Base-by-base conservation (phyloP, 805 yeast species). In the Myxozyma sirexii region DNA sequence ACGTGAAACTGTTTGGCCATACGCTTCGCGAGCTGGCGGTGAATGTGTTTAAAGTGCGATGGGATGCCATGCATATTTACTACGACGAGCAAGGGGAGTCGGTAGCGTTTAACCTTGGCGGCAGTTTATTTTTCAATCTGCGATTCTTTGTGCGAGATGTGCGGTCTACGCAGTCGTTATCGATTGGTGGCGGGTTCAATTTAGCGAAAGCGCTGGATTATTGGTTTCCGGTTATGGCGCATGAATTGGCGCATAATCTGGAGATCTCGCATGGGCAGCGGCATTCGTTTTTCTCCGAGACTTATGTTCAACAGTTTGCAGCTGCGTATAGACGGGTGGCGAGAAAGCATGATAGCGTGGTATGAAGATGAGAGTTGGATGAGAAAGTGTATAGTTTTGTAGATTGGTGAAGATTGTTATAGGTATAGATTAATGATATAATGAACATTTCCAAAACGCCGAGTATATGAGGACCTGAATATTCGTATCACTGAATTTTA, bases 191-290 rank as follows among this genome's bases (percentile, higher is more conserved):
- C 4, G 51, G 56, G 6, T 54, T 51, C 31, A 55, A 50, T 39
- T 53, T 48, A 57, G 56, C 63, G 29, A 41, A 47, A 45, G 53
- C 69, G 1, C 46, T 72, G 21, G 72, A 72, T 55, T 76, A 69
- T 59, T 76, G 77, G 75, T 76, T 65, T 55, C 72, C 77, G 1
- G 69, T 74, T 6, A 65, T 72, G 62, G 77, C 78, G 0, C 79
- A 76, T 50, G 79, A 76, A 55, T 62, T 76, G 54, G 79, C 79
- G 8, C 79, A 76, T 60, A 76, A 76, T 54, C 44, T 75, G 37
- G 74, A 64, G 6, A 13, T 61, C 3, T 58, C 67, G 12, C 79
- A 76, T 62, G 77, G 77, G 13, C 69, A 71, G 23, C 57, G 59
- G 35, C 79, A 76, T 57, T 71, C 76, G 4, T 73, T 61, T 48